Base-by-base conservation (phyloP, 495 filamentous ascomycete genomes). In the Letharia columbiana region DNA sequence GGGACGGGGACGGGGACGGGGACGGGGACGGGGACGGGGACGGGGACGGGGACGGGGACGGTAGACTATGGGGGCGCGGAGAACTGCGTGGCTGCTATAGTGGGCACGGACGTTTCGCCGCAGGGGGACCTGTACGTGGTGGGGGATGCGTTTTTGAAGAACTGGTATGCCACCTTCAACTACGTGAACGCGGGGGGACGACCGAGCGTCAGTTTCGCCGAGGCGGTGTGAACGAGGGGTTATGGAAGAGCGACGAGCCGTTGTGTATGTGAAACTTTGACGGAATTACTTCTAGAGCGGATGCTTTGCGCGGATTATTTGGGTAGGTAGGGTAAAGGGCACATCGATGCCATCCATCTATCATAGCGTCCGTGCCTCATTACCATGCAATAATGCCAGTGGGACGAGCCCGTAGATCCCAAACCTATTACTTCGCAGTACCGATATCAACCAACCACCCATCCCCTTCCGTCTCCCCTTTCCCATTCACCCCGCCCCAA, bases 401-500 rank as follows among this genome's bases (percentile, higher is more conserved):
- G 37, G 8, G 37, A 39, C 4, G 37, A 39, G 37, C 37, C 37
- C 37, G 4, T 39, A 39, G n/a, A 56, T 54, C 2, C 1, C 4
- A 56, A 18, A 2, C 1, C 52, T 12, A 5, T 31, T 5, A 35
- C 17, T 35, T 33, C 52, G 52, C 52, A 13, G 12, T 7, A 0
- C 52, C 52, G 18, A 84, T 67, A 17, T 52, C 61, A 33, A 69
- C 65, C 42, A 84, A 68, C 82, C 82, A 84, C 23, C 81, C 82
- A 72, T 84, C 81, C 0, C 76, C 79, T 67, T 82, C 77, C 18
- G 62, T 70, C 66, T 81, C 78, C 6, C 80, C 80, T 54, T 78
- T 77, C 13, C 76, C 75, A 70, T 83, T 79, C 9, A 77, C 60
- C 0, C 83, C 82, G 41, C 83, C 82, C 82, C 82, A 85, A 7